These are phyloP conservation scores for Pelargonium myrrhifolium DNA, from an alignment of 441 rosid genomes.

Conservation along the genomic window DNA sequence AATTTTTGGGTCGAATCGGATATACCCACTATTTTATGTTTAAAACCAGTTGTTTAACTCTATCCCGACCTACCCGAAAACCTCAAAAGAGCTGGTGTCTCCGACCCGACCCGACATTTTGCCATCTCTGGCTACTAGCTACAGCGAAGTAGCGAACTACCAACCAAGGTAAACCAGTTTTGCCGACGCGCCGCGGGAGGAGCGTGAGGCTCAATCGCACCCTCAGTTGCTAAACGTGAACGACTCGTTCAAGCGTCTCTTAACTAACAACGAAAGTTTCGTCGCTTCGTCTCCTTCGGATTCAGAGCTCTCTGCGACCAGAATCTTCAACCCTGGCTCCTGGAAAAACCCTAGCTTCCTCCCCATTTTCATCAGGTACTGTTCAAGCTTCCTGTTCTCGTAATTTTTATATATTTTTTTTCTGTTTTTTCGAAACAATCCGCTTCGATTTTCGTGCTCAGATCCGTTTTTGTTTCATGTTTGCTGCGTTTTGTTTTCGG, in stretches of 20 bases:
- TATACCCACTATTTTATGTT: no score
- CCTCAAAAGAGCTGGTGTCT: no score
- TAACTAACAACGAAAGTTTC: slow-evolving; percentile 13
- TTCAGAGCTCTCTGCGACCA: slow-evolving; percentile 11
- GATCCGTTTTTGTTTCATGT: slow-evolving; percentile 21
- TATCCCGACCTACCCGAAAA: no score
- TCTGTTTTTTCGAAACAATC: background rate
- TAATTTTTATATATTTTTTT: no score
- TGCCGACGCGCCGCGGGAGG: background rate
- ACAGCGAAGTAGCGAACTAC: background rate
- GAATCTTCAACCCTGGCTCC: slow-evolving; percentile 13
- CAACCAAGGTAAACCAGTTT: background rate
- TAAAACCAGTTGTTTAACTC: no score
- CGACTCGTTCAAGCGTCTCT: slow-evolving; percentile 12
- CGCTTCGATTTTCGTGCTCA: background rate
- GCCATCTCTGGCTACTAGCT: background rate
- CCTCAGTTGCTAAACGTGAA: slow-evolving; percentile 13
- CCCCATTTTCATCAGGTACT: slow-evolving; percentile 32
- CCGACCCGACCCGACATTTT: no score
- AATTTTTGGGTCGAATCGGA: no score
- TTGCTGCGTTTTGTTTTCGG: background rate
- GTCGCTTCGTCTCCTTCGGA: slow-evolving; percentile 1
- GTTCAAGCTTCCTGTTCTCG: background rate
- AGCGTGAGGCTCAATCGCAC: slow-evolving; percentile 7
- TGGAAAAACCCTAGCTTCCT: slow-evolving; percentile 34